phyloP scores from a whole-genome alignment of 345 rosid genomes.

The Carallia pectinifolia region DNA sequence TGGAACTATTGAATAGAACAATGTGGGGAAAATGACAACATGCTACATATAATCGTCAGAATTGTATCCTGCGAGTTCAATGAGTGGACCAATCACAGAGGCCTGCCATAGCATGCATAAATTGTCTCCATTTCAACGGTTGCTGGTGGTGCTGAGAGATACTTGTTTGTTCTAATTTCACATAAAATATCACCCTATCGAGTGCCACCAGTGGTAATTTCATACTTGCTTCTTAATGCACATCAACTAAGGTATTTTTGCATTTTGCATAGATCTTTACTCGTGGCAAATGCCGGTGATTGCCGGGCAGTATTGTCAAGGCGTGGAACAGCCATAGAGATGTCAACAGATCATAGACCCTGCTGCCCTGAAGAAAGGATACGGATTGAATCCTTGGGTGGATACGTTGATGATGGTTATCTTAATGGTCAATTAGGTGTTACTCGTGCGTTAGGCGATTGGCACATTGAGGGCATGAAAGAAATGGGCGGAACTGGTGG shows the following conservation, averaged over 20 bases:
- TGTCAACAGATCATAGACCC: conserved; percentile 81
- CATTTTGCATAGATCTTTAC: conserved; percentile 47
- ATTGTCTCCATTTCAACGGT: too few relatives aligned
- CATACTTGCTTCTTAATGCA: too few relatives aligned
- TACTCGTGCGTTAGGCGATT: conserved; percentile 79
- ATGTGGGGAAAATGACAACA: too few relatives aligned
- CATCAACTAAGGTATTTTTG: too few relatives aligned
- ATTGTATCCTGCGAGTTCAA: too few relatives aligned
- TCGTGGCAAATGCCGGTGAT: conserved; percentile 95
- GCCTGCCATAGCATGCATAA: too few relatives aligned
- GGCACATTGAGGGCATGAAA: conserved; percentile 75
- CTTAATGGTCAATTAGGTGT: conserved; percentile 71
- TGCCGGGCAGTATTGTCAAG: conserved; percentile 79
- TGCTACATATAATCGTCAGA: too few relatives aligned
- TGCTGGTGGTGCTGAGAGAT: neutral
- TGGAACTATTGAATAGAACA: neutral
- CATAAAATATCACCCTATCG: too few relatives aligned
- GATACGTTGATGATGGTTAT: conserved; percentile 59
- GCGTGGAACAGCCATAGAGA: conserved; percentile 56
- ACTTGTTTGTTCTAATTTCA: neutral
- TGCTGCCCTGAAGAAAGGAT: conserved; percentile 50
- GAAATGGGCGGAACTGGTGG: conserved; percentile 39
- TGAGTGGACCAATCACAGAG: too few relatives aligned
- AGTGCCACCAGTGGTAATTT: too few relatives aligned
- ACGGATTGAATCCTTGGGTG: conserved; percentile 68